Conservation (phyloP, 768 basidiomycete genomes). For the Dendrothele bispora region DNA sequence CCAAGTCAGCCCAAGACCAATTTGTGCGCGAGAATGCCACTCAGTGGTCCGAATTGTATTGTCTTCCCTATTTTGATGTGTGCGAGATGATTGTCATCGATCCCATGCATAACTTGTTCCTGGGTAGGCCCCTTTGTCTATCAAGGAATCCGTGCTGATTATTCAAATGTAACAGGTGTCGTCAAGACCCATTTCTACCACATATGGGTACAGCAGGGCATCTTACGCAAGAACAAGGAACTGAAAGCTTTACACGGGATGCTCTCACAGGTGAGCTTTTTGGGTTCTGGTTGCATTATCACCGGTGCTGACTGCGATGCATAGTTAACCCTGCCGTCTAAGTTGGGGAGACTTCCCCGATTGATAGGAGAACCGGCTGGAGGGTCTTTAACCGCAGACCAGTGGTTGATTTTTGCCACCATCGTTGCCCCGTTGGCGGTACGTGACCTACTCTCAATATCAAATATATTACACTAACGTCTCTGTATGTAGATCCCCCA, state of each 20-base stretch:
- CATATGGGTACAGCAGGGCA: constrained; percentile 25
- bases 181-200: constrained; percentile 27
- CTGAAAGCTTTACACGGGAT: constrained; percentile 1
- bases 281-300: no score
- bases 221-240: constrained; percentile 19
- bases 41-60: constrained; percentile 16
- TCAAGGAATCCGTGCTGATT: background rate
- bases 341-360: background rate
- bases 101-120: constrained; percentile 25
- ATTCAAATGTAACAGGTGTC: constrained; percentile 15
- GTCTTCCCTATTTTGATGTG: constrained; percentile 22
- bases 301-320: background rate
- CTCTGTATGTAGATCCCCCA: background rate
- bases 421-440: background rate
- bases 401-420: no score
- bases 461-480: background rate
- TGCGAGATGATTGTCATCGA: constrained; percentile 20
- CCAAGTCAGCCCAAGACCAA: background rate
- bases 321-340: background rate
- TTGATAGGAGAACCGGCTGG: no score
- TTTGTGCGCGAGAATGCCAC: constrained; percentile 15
- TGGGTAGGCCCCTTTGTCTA: constrained; percentile 7
- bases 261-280: no score
- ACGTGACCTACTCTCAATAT: background rate
- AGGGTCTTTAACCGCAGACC: background rate